phyloP scores from a whole-genome alignment of 202 grass and related monocot genomes.

The Digitaria exilis region DNA sequence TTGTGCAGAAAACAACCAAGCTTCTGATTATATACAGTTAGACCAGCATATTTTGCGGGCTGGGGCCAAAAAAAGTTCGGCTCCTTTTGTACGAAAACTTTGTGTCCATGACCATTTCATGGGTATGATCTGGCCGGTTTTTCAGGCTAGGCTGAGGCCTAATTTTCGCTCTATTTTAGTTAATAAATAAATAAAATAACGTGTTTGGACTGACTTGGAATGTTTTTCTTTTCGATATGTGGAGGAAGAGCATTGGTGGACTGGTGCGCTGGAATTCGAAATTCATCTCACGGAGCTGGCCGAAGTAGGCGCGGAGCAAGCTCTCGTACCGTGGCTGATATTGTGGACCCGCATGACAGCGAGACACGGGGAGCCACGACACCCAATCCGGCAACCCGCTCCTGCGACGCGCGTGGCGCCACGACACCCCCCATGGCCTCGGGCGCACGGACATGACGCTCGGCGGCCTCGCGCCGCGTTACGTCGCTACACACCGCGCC shows the following conservation, averaged over 20 bases:
- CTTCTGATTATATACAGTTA: background rate
- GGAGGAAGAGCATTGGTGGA: background rate
- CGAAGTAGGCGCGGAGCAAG: background rate
- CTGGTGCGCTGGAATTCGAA: background rate
- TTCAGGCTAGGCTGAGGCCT: too few species aligned
- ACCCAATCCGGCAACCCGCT: background rate
- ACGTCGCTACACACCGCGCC: background rate
- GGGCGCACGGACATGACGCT: conserved; percentile 16
- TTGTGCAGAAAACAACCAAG: background rate
- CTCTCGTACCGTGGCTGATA: background rate
- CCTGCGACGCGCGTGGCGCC: conserved; percentile 66
- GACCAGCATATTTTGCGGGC: too few species aligned
- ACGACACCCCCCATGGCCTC: conserved; percentile 48
- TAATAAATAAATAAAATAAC: too few species aligned
- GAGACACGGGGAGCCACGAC: too few species aligned
- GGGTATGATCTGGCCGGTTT: too few species aligned
- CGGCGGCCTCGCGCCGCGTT: conserved; percentile 10
- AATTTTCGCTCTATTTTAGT: too few species aligned
- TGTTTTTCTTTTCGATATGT: too few species aligned
- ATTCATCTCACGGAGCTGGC: background rate
- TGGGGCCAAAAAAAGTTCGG: too few species aligned
- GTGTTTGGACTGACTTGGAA: too few species aligned
- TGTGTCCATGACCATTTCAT: too few species aligned
- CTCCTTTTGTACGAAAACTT: too few species aligned
- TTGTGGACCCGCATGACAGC: background rate